phyloP scores from a whole-genome alignment of 2,329 filamentous ascomycete genomes.

The Scedosporium dehoogii region DNA sequence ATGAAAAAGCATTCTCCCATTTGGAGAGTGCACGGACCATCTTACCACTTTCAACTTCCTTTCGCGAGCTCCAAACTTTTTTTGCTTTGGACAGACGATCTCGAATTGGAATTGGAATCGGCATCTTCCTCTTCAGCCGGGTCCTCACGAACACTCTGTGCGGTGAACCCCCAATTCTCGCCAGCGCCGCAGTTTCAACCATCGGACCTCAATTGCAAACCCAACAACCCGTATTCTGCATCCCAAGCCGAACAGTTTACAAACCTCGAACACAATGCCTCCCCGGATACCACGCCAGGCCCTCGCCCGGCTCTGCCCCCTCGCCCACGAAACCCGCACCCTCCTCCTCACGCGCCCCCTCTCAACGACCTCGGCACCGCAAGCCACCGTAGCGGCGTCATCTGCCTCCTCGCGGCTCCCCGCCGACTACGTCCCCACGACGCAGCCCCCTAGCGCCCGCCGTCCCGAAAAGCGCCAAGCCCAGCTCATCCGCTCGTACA shows the following conservation, averaged over 20 bases:
- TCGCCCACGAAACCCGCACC: neutral
- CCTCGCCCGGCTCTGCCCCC: neutral
- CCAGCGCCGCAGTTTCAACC: neutral
- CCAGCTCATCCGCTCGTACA: slow-evolving; percentile 77
- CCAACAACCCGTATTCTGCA: neutral
- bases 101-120: neutral
- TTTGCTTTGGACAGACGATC: neutral
- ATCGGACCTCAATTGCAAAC: neutral
- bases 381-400: slow-evolving; percentile 16
- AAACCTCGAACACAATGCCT: neutral
- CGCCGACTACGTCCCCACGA: slow-evolving; percentile 46
- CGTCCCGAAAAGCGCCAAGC: slow-evolving; percentile 81
- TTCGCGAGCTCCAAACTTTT: neutral
- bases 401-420: slow-evolving; percentile 24
- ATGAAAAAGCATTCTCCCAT: too few species aligned
- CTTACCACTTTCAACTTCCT: neutral
- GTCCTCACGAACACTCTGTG: too few species aligned
- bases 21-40: neutral
- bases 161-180: too few species aligned
- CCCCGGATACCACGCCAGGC: slow-evolving; percentile 4
- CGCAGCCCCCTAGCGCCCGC: slow-evolving; percentile 81
- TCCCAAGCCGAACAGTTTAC: neutral
- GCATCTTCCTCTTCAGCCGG: too few species aligned
- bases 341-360: slow-evolving; percentile 10
- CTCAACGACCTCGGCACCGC: slow-evolving; percentile 16